Evolutionary conservation across 768 basidiomycete species (phyloP).

Genomic region (Butyriboletus loyo): DNA sequence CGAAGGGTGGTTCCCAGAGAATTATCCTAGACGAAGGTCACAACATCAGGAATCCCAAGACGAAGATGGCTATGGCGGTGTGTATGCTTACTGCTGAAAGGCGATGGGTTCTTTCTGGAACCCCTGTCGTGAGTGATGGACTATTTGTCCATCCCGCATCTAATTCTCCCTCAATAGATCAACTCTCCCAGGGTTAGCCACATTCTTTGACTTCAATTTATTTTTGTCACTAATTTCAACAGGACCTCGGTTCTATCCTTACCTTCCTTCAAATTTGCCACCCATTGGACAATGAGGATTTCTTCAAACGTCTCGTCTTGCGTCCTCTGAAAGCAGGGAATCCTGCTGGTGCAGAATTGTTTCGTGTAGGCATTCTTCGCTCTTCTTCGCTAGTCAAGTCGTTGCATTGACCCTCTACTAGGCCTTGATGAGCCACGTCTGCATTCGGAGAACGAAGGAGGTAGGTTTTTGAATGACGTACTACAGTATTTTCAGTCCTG

Average conservation of each 20-base stretch:
- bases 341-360: conserved; percentile 62
- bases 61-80: conserved; percentile 76
- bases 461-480: conserved; percentile 30
- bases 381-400: background rate
- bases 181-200: conserved; percentile 66
- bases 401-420: conserved; percentile 27
- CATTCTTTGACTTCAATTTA: background rate
- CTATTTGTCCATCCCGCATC: background rate
- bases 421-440: conserved; percentile 75
- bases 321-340: conserved; percentile 74
- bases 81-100: conserved; percentile 62
- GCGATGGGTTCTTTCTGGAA: conserved; percentile 80
- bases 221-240: background rate
- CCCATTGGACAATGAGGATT: conserved; percentile 80
- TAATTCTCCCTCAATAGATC: conserved; percentile 43
- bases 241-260: conserved; percentile 87
- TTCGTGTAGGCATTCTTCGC: conserved; percentile 48
- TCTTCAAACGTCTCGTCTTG: conserved; percentile 74
- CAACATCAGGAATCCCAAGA: conserved; percentile 78
- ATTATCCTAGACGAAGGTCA: conserved; percentile 90
- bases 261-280: conserved; percentile 83
- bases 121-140: conserved; percentile 72
- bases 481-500: conserved; percentile 5
- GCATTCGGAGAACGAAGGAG: conserved; percentile 83
- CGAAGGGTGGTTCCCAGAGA: conserved; percentile 41